A percentile compares a stretch with the other conserved stretches of the same genome.
These are phyloP conservation scores for Apiospora saccharicola DNA, from an alignment of 2,329 filamentous ascomycete species.

Conservation along the genomic window DNA sequence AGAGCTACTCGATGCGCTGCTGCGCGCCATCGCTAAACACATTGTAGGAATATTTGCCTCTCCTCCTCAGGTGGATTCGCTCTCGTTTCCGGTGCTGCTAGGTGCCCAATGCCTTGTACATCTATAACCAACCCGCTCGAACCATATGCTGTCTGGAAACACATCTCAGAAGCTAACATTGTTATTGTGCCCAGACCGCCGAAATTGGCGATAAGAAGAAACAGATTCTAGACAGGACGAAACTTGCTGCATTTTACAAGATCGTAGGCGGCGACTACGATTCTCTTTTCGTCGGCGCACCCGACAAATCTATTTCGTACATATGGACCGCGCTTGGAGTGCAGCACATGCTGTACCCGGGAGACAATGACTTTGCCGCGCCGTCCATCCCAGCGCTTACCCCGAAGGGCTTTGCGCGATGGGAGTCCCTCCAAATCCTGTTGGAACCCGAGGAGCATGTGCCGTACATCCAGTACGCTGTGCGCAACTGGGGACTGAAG, in stretches of 20 bases:
- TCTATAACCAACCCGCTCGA: background rate
- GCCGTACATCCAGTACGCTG: slow-evolving; percentile 80
- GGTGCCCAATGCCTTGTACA: background rate
- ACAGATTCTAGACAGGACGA: slow-evolving; percentile 66
- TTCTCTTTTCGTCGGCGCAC: slow-evolving; percentile 78
- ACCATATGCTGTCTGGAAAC: background rate
- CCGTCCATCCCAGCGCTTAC: slow-evolving; percentile 87
- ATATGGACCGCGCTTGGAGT: slow-evolving; percentile 94
- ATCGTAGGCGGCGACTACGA: slow-evolving; percentile 80
- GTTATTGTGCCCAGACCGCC: slow-evolving; percentile 53
- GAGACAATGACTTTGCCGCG: slow-evolving; percentile 73
- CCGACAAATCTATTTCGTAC: slow-evolving; percentile 79
- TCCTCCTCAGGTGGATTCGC: background rate
- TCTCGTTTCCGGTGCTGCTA: background rate
- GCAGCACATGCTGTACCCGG: slow-evolving; percentile 84
- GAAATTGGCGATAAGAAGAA: slow-evolving; percentile 66
- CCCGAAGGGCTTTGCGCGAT: slow-evolving; percentile 84
- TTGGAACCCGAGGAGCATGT: slow-evolving; percentile 89
- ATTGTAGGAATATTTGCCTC: slow-evolving; percentile 63
- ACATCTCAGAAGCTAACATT: slow-evolving; percentile 26
- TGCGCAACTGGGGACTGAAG: slow-evolving; percentile 77
- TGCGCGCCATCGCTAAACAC: slow-evolving; percentile 71
- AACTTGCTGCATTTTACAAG: slow-evolving; percentile 80
- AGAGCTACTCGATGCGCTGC: slow-evolving; percentile 70
- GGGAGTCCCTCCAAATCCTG: slow-evolving; percentile 91